Percentiles rank a stretch among this genome's conserved stretches.
Evolutionary conservation across 2,329 filamentous ascomycete genomes (phyloP).

Genomic region (Calonectria leucothoes): DNA sequence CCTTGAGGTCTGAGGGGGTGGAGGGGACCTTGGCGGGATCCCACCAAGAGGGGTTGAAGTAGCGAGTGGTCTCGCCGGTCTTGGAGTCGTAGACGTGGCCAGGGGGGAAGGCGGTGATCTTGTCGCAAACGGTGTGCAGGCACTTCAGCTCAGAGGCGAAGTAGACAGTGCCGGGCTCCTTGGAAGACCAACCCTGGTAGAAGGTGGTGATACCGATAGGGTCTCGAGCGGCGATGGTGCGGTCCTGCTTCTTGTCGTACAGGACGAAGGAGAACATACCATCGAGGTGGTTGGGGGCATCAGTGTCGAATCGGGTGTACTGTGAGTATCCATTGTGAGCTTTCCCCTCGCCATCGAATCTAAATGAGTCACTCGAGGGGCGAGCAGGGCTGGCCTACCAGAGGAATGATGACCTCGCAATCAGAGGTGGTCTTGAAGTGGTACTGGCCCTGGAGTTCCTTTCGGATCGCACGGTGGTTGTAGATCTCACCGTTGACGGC

Average conservation of each 20-base stretch:
- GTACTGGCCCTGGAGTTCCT: constrained; percentile 84
- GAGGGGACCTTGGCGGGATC: constrained; percentile 83
- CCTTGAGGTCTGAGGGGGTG: constrained; percentile 84
- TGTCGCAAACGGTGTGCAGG: constrained; percentile 92
- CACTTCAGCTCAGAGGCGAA: constrained; percentile 98
- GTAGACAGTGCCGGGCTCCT: constrained; percentile 86
- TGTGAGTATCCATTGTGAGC: constrained; percentile 50
- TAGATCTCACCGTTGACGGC: constrained; percentile 99
- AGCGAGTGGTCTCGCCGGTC: constrained; percentile 85
- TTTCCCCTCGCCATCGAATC: neutral
- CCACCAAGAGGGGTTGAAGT: constrained; percentile 95
- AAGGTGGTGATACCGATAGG: constrained; percentile 98
- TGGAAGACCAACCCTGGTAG: constrained; percentile 92
- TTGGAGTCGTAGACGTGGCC: constrained; percentile 97
- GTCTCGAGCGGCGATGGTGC: constrained; percentile 92
- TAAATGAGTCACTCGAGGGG: constrained; percentile 10
- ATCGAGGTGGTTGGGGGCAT: constrained; percentile 93
- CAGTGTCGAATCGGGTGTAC: constrained; percentile 93
- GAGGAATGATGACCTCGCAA: constrained; percentile 97
- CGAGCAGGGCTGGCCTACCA: constrained; percentile 70
- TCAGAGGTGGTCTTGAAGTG: constrained; percentile 99
- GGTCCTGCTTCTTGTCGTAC: constrained; percentile 94
- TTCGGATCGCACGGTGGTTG: constrained; percentile 96
- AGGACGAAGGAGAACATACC: constrained; percentile 99
- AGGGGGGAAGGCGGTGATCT: constrained; percentile 93